Evolutionary conservation across 2,329 filamentous ascomycete species (phyloP).

Genomic region (Aotearoamyces nothofagi): DNA sequence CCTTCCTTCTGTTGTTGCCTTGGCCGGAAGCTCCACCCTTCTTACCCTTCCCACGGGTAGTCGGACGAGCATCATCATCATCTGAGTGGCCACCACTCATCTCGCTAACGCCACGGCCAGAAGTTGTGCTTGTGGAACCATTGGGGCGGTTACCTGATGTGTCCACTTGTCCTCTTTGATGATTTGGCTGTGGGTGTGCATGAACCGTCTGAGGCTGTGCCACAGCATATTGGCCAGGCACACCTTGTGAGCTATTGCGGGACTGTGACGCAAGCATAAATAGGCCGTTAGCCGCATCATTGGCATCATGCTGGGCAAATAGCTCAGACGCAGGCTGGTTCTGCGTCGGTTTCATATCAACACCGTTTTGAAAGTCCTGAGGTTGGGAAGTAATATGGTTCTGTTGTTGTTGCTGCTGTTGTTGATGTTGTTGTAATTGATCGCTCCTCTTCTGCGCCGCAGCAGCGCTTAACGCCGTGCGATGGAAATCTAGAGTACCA

Average conservation of each 20-base stretch:
- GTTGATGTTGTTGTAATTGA: slow-evolving; percentile 20
- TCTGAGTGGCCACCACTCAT: slow-evolving; percentile 59
- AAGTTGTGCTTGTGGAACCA: slow-evolving; percentile 27
- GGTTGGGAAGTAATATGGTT: slow-evolving; percentile 33
- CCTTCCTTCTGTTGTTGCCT: slow-evolving; percentile 54
- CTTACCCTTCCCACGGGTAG: slow-evolving; percentile 53
- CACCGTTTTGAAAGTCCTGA: slow-evolving; percentile 23
- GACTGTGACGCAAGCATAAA: slow-evolving; percentile 69
- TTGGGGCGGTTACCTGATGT: too few relatives aligned
- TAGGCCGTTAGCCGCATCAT: slow-evolving; percentile 87
- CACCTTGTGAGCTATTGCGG: slow-evolving; percentile 34
- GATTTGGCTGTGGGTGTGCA: slow-evolving; percentile 13
- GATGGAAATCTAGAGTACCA: slow-evolving; percentile 84
- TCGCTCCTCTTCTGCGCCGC: slow-evolving; percentile 45
- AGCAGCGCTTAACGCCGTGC: slow-evolving; percentile 72
- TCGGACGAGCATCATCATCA: slow-evolving; percentile 47
- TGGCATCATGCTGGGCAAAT: slow-evolving; percentile 77
- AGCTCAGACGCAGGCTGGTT: slow-evolving; percentile 39
- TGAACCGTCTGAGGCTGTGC: slow-evolving; percentile 17
- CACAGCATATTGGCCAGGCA: slow-evolving; percentile 14
- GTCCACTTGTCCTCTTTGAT: too few relatives aligned
- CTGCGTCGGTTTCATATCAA: slow-evolving; percentile 28
- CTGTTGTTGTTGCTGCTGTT: slow-evolving; percentile 21
- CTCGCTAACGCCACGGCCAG: slow-evolving; percentile 43
- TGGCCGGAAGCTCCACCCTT: slow-evolving; percentile 32